These are phyloP conservation scores for Hortiboletus flavorubellus DNA, from an alignment of 768 basidiomycete genomes.

Conservation along the genomic window DNA sequence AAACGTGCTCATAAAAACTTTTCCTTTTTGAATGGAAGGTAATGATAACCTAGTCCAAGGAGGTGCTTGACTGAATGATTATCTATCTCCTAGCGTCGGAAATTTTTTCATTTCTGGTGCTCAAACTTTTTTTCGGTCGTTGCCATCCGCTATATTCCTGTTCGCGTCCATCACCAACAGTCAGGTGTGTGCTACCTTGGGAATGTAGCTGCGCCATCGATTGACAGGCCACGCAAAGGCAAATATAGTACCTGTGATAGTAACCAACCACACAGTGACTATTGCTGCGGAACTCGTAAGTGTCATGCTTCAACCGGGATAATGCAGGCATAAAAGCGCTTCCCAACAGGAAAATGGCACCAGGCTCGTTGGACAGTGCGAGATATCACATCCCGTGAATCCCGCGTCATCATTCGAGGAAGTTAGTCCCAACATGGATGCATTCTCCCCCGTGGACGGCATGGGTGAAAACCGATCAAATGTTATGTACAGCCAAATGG, in stretches of 20 bases:
- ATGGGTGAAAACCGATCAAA: slow-evolving; percentile 56
- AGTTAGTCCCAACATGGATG: slow-evolving; percentile 32
- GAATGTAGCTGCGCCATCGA: slow-evolving; percentile 7
- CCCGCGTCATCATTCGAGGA: slow-evolving; percentile 29
- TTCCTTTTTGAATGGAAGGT: slow-evolving; percentile 89
- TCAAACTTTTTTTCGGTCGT: slow-evolving; percentile 84
- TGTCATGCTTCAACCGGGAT: slow-evolving; percentile 48
- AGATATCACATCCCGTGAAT: slow-evolving; percentile 82
- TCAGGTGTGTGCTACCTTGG: slow-evolving; percentile 37
- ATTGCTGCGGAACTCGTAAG: slow-evolving; percentile 83
- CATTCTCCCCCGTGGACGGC: slow-evolving; percentile 50
- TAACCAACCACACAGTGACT: slow-evolving; percentile 94
- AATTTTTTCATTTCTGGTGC: slow-evolving; percentile 92
- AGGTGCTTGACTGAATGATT: not conserved
- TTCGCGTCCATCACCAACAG: slow-evolving; percentile 90
- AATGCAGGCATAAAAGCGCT: slow-evolving; percentile 19
- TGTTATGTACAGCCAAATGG: slow-evolving; percentile 57
- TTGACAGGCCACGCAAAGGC: slow-evolving; percentile 40
- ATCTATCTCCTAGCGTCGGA: slow-evolving; percentile 65
- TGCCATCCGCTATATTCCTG: slow-evolving; percentile 91
- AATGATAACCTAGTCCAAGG: slow-evolving; percentile 13
- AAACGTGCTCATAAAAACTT: slow-evolving; percentile 92
- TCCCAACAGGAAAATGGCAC: slow-evolving; percentile 62
- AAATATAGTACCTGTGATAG: slow-evolving; percentile 84
- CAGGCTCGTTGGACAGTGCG: slow-evolving; percentile 85